These are phyloP conservation scores for Chrysanthemum seticuspe DNA, from an alignment of 129 eudicot genomes.

Conservation along the genomic window DNA sequence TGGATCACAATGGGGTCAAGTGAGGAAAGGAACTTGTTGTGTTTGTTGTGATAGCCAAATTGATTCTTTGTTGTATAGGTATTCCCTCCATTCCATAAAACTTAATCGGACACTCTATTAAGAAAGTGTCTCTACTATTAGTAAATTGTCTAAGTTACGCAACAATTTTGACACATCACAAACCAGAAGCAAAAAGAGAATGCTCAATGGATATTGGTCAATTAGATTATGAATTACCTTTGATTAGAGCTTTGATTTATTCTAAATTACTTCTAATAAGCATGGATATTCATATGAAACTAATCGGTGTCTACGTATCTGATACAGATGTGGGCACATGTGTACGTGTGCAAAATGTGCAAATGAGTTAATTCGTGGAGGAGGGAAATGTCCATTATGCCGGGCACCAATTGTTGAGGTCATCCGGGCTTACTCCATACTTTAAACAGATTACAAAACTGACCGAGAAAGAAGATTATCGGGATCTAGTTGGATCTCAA, in stretches of 20 bases:
- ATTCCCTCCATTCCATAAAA: slow-evolving; percentile 1
- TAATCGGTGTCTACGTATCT: neutral
- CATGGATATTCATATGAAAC: neutral
- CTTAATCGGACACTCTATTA: neutral
- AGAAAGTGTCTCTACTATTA: neutral
- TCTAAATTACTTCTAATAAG: too few relatives aligned
- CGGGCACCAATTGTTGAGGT: slow-evolving; percentile 99
- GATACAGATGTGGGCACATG: slow-evolving; percentile 96
- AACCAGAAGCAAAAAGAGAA: neutral
- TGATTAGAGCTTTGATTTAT: too few relatives aligned
- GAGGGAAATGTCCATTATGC: slow-evolving; percentile 97
- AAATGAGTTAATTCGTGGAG: slow-evolving; percentile 88
- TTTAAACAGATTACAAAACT: slow-evolving; percentile 50
- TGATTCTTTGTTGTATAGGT: slow-evolving; percentile 98
- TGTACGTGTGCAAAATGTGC: slow-evolving; percentile 97
- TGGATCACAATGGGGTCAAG: slow-evolving; percentile 90
- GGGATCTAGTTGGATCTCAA: slow-evolving; percentile 26
- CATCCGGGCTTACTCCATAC: slow-evolving; percentile 96
- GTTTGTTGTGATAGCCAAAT: slow-evolving; percentile 97
- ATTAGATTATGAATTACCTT: too few relatives aligned
- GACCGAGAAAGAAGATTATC: slow-evolving; percentile 33
- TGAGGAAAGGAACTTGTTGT: slow-evolving; percentile 92
- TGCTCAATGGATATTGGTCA: too few relatives aligned
- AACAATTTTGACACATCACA: neutral
- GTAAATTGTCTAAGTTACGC: neutral